Conservation (phyloP, 1,139 yeast genomes). For the Debaryomyces subglobosus region DNA sequence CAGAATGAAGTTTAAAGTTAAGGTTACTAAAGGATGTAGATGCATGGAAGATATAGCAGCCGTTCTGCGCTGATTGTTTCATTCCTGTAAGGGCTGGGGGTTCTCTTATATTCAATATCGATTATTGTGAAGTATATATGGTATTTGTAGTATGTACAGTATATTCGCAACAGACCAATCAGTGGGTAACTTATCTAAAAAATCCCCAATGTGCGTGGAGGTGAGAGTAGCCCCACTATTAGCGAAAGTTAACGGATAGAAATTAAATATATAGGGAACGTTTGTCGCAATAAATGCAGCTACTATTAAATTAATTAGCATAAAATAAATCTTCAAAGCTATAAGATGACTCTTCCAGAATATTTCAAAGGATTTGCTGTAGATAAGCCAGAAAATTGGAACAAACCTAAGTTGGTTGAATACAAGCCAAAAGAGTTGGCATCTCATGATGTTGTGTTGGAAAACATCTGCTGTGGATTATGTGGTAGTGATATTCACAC, state of each 20-base stretch:
- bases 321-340: not conserved
- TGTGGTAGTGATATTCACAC: conserved; percentile 64
- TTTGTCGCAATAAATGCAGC: not conserved
- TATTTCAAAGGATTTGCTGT: conserved; percentile 51
- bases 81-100: no score
- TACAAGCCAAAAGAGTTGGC: conserved; percentile 42
- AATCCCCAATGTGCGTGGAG: not conserved
- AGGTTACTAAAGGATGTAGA: no score
- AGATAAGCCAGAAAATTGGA: conserved; percentile 41
- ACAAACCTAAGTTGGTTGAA: conserved; percentile 42
- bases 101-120: no score
- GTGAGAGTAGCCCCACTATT: not conserved
- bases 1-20: no score
- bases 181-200: no score
- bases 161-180: no score
- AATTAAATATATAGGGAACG: not conserved
- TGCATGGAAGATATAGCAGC: no score
- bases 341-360: conserved; percentile 29
- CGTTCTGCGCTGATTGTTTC: no score
- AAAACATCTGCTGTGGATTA: conserved; percentile 56
- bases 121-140: no score
- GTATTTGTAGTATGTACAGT: no score
- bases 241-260: not conserved
- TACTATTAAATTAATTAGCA: no score
- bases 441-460: conserved; percentile 47